These are phyloP conservation scores for Dioszegia crocea DNA, from an alignment of 768 basidiomycete species.

Conservation along the genomic window DNA sequence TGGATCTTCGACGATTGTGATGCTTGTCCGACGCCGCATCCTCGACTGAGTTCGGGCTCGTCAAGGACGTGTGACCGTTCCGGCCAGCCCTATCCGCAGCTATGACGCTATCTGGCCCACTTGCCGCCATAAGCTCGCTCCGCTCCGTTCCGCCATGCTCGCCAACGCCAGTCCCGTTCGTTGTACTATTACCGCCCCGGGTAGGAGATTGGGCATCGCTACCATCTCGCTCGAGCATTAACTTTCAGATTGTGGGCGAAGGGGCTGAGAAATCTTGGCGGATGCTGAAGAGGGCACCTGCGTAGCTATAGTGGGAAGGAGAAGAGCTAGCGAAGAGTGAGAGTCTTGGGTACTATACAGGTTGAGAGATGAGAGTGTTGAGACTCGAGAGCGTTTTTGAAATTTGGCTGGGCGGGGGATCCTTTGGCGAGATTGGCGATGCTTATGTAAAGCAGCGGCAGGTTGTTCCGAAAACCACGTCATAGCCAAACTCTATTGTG, in stretches of 20 bases:
- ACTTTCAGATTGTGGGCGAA: conserved; percentile 1
- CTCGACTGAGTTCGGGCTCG: neutral
- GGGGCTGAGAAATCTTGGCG: neutral
- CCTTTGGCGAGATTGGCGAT: too few relatives aligned
- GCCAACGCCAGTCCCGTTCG: neutral
- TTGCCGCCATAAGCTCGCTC: too few relatives aligned
- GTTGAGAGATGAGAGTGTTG: too few relatives aligned
- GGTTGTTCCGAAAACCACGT: too few relatives aligned
- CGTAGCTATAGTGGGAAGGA: neutral
- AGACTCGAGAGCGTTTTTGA: too few relatives aligned
- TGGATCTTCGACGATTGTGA: neutral
- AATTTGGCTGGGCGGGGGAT: too few relatives aligned
- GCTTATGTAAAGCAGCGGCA: too few relatives aligned
- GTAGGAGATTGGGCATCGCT: neutral
- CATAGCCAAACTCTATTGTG: too few relatives aligned
- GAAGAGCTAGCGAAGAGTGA: neutral
- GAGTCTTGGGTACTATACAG: too few relatives aligned
- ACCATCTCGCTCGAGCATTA: conserved; percentile 12
- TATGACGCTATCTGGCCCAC: too few relatives aligned
- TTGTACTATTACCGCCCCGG: conserved; percentile 2
- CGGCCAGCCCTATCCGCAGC: too few relatives aligned
- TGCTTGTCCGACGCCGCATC: too few relatives aligned
- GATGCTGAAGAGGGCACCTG: neutral
- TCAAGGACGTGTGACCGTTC: neutral
- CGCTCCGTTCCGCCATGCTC: neutral